Conservation (phyloP, 2,329 filamentous ascomycete genomes). For the Neofusicoccum umdonicola region DNA sequence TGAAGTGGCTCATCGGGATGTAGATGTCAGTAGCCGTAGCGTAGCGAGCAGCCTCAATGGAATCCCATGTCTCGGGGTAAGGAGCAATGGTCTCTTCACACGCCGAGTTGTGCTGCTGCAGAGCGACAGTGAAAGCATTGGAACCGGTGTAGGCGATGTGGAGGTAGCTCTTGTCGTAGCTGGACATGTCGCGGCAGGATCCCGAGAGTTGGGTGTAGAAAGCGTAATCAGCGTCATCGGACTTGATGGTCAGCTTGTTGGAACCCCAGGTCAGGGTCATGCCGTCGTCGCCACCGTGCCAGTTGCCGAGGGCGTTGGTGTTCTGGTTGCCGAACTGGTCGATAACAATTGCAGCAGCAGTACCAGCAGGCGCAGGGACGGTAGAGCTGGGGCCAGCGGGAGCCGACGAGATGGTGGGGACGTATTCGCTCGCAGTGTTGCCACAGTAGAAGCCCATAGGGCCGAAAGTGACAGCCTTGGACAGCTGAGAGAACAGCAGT, state of each 20-base stretch:
- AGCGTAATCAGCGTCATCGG: conserved; percentile 59
- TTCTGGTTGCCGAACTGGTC: conserved; percentile 57
- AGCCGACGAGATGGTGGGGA: conserved; percentile 42
- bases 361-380: conserved; percentile 50
- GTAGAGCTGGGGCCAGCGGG: conserved; percentile 47
- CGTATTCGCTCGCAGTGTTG: conserved; percentile 48
- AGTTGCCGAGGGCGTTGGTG: conserved; percentile 61
- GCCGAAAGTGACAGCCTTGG: conserved; percentile 50
- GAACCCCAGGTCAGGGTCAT: conserved; percentile 53
- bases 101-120: conserved; percentile 64
- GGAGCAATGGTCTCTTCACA: conserved; percentile 58
- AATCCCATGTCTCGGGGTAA: conserved; percentile 67
- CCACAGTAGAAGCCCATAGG: conserved; percentile 61
- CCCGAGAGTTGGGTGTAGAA: conserved; percentile 60
- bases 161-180: conserved; percentile 58
- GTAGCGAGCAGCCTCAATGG: conserved; percentile 63
- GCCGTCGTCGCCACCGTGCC: conserved; percentile 64
- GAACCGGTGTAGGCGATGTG: conserved; percentile 64
- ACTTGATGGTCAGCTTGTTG: conserved; percentile 55
- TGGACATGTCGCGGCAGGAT: conserved; percentile 56
- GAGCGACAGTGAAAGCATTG: conserved; percentile 61
- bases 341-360: conserved; percentile 54
- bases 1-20: conserved; percentile 66
- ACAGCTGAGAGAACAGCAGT: conserved; percentile 51
- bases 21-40: conserved; percentile 56